Evolutionary conservation across 805 yeast species (phyloP), one percentile per base, ranked within the genome.

Genomic region (Helenozyma baotianmanensis): DNA sequence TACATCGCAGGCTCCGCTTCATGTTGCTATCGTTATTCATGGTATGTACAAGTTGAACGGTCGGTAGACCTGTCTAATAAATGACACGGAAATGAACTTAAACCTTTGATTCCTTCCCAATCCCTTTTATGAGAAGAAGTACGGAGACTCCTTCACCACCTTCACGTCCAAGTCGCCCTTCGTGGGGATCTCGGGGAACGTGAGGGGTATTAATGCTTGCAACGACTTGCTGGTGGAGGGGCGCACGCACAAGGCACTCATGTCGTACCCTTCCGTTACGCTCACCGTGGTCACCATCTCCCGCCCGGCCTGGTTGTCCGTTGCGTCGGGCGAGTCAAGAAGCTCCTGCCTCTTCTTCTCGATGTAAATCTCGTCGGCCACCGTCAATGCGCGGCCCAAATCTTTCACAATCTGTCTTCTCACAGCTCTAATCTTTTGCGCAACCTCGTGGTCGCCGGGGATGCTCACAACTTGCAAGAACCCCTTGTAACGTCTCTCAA

Each of bases 111-210:
- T n/a, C n/a, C n/a, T 19, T 10, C 22, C 22, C 22, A 19, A 19
- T 19, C 22, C 22, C 9, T 19, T 19, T 27, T 25, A 65, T 25
- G 70, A 64, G 47, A 90, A 90, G 71, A 90, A 90, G 58, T 90
- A 90, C 21, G 71, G 70, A 42, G 96, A 85, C 30, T 79, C 74
- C 51, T 72, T 71, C 26, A 89, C 81, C 37, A 72, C 74, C 24
- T 64, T 60, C 23, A 90, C 94, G 51, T 90, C 94, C 48, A 90
- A 85, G 12, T 78, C 79, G 31, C 97, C 98, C 56, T 75, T 80
- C 30, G 71, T 63, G 10, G 96, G 96, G 25, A 86, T 74, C 0
- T 66, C 70, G 0, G 95, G 94, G 42, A 87, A 64, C 27, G 56
- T 60, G 47, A 87, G 66, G 5, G 95, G 95, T 7, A 76, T 79